Conservation (phyloP, 2,329 filamentous ascomycete genomes). For the Paraphoma sp. region DNA sequence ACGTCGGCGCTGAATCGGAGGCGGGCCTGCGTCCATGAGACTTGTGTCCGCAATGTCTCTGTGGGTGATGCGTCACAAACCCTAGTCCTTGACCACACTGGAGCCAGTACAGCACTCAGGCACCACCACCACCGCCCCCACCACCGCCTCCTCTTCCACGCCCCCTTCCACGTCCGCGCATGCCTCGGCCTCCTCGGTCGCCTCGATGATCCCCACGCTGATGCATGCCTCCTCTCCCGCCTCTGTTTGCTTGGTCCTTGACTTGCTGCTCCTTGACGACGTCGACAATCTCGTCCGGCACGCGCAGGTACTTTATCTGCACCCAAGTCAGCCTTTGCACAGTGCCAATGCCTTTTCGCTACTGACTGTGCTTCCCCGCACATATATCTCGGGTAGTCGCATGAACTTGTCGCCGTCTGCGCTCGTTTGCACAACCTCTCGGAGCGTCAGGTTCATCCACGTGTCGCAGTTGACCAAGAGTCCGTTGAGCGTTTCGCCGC, state of each 20-base stretch:
- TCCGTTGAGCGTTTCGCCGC: slow-evolving; percentile 95
- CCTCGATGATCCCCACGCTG: slow-evolving; percentile 62
- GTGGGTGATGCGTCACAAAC: background rate
- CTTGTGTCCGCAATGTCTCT: background rate
- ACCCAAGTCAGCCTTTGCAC: slow-evolving; percentile 6
- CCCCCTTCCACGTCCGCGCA: slow-evolving; percentile 60
- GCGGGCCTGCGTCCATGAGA: too few relatives aligned
- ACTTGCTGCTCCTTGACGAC: slow-evolving; percentile 91
- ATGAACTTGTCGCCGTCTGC: slow-evolving; percentile 95
- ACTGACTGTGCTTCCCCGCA: slow-evolving; percentile 91
- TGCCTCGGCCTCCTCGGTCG: slow-evolving; percentile 58
- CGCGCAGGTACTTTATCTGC: slow-evolving; percentile 97
- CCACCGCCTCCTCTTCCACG: slow-evolving; percentile 62
- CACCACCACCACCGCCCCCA: slow-evolving; percentile 55
- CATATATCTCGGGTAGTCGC: slow-evolving; percentile 90
- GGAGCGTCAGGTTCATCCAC: slow-evolving; percentile 99
- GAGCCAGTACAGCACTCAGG: slow-evolving; percentile 10
- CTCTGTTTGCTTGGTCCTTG: slow-evolving; percentile 65
- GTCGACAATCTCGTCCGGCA: slow-evolving; percentile 96
- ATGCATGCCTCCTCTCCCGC: slow-evolving; percentile 70
- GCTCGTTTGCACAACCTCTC: slow-evolving; percentile 96
- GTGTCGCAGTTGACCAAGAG: slow-evolving; percentile 97
- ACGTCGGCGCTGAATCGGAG: too few relatives aligned
- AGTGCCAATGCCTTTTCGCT: too few relatives aligned
- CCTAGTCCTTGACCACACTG: background rate